Evolutionary conservation across 192 early-diverging fungal genomes (phyloP).

Genomic region (Polychytrium aggregatum): DNA sequence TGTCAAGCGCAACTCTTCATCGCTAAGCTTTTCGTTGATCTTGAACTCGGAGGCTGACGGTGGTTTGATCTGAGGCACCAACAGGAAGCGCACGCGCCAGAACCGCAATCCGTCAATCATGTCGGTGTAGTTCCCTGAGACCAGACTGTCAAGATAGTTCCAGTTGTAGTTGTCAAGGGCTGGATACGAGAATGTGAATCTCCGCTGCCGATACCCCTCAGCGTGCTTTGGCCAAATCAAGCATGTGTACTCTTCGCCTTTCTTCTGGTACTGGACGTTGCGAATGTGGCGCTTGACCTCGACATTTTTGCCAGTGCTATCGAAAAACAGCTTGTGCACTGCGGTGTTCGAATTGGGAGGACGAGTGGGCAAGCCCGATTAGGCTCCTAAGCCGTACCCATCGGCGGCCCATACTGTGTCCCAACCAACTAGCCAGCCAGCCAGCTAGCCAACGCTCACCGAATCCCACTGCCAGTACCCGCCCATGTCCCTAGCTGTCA

Average conservation of each 20-base stretch:
- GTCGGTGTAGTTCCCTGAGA: slow-evolving; percentile 76
- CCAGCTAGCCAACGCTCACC: too few species aligned
- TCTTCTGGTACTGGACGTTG: slow-evolving; percentile 43
- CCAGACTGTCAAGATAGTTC: slow-evolving; percentile 87
- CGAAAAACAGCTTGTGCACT: slow-evolving; percentile 70
- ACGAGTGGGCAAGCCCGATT: too few species aligned
- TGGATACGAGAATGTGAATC: slow-evolving; percentile 66
- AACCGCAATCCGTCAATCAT: slow-evolving; percentile 68
- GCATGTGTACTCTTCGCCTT: slow-evolving; percentile 59
- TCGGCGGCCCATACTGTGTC: too few species aligned
- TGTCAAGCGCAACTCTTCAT: slow-evolving; percentile 78
- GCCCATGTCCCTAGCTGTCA: too few species aligned
- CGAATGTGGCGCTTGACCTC: slow-evolving; percentile 82
- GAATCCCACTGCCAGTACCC: too few species aligned
- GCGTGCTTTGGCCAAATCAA: slow-evolving; percentile 75
- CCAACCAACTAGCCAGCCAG: too few species aligned
- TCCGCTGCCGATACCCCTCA: slow-evolving; percentile 41
- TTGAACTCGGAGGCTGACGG: slow-evolving; percentile 37
- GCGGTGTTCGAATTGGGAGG: too few species aligned
- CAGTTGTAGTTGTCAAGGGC: slow-evolving; percentile 68
- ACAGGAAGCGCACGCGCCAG: slow-evolving; percentile 80
- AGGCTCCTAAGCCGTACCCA: too few species aligned
- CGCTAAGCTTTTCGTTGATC: slow-evolving; percentile 56
- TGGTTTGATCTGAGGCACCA: slow-evolving; percentile 69
- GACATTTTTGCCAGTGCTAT: slow-evolving; percentile 54